A percentile compares a stretch with the other conserved stretches of the same genome.
These are phyloP conservation scores for Arctostaphylos glauca DNA, from an alignment of 148 eudicot genomes.

Conservation along the genomic window DNA sequence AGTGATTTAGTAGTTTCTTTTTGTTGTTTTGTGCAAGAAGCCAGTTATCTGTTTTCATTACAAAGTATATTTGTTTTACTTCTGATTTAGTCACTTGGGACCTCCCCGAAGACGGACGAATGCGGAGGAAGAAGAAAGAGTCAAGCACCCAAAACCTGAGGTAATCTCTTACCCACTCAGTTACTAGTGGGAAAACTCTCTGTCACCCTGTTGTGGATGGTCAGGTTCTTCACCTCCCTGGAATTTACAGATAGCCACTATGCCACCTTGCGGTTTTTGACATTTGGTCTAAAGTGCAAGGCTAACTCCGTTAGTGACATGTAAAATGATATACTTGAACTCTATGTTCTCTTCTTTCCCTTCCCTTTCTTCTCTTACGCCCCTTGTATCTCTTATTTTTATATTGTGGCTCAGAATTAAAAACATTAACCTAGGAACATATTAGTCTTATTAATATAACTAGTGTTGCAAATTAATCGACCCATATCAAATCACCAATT, in stretches of 20 bases:
- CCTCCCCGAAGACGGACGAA: slow-evolving; percentile 63
- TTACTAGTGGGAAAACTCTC: not conserved
- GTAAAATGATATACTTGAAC: not conserved
- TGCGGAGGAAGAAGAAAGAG: slow-evolving; percentile 89
- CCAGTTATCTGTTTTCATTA: slow-evolving; percentile 10
- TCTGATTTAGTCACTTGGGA: slow-evolving; percentile 82
- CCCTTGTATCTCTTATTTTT: not conserved
- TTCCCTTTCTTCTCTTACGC: not conserved
- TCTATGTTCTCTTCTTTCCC: not conserved
- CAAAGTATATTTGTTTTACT: slow-evolving; percentile 9
- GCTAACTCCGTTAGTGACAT: not conserved
- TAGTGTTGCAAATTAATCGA: not conserved
- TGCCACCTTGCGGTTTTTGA: not conserved
- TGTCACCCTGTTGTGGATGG: slow-evolving; percentile 7
- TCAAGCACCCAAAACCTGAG: slow-evolving; percentile 78
- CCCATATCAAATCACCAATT: not conserved
- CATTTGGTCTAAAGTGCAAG: not conserved
- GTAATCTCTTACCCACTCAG: slow-evolving; percentile 36
- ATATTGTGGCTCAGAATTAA: not conserved
- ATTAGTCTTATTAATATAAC: not conserved
- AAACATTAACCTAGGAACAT: not conserved
- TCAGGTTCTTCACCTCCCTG: not conserved
- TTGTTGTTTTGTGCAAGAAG: slow-evolving; percentile 8
- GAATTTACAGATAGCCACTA: not conserved
- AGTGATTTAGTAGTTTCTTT: not conserved